Evolutionary conservation across 805 yeast species (phyloP), one percentile per base, ranked within the genome.

Genomic region (Candida awuae): DNA sequence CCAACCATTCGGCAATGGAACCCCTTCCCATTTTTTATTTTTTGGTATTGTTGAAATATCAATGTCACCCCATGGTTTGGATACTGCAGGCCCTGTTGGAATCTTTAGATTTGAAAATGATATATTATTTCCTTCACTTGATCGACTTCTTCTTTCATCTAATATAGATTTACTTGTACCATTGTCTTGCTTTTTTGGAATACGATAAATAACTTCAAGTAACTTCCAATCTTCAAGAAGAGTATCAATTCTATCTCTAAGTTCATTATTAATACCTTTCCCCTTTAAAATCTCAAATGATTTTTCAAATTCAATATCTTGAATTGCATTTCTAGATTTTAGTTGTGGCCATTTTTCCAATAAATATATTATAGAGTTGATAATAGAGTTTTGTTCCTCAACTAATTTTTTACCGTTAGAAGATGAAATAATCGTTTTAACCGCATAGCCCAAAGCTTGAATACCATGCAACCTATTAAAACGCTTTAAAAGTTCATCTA

Each of bases 391-490:
- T 41, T 70, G 69, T 10, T 54, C 51, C 2, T 46, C 48, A 52
- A 32, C 37, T 7, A 56, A 28, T 4, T 37, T 25, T 4, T 36
- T 29, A 10, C 42, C 25, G 2, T 22, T 23, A 1, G 46, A 20
- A 27, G 29, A 49, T 2, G 46, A 25, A 25, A 55, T 37, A 33
- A 55, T 30, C 9, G 61, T 64, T 44, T 68, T 67, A 37, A 87
- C 54, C 5, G 84, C 61, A 12, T 77, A 71, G 13, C 83, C 73
- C 37, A 88, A 66, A 15, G 92, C 78, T 53, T 80, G 80, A 59
- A 86, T 84, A 10, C 97, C 98, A 57, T 88, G 98, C 53, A 86
- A 68, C 44, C 79, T 72, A 51, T 85, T 75, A 31, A 88, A 75
- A 23, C 72, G 69, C 12, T 69, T 59, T 39, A 82, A 74, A 21